These are phyloP conservation scores for Candida qinlingensis DNA, from an alignment of 805 yeast genomes.

Conservation along the genomic window DNA sequence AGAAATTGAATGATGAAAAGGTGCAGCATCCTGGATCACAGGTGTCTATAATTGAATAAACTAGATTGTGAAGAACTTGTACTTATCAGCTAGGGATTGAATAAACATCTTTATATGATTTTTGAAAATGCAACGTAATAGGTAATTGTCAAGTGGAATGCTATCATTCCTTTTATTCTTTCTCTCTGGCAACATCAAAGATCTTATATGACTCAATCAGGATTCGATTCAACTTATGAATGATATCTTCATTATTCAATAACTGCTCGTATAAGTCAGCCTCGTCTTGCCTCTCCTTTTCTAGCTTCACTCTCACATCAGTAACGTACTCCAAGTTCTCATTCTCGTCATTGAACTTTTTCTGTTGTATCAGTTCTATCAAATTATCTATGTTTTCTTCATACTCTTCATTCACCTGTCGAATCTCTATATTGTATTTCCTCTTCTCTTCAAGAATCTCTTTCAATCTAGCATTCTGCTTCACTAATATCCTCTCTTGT, in stretches of 20 bases:
- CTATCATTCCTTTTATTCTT: background rate
- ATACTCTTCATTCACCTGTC: conserved; percentile 11
- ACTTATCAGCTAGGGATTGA: too few relatives aligned
- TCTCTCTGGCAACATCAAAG: conserved; percentile 5
- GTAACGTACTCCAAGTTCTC: conserved; percentile 2
- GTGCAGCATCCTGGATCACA: too few relatives aligned
- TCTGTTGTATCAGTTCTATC: conserved; percentile 6
- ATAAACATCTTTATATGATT: too few relatives aligned
- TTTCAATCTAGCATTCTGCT: conserved; percentile 16
- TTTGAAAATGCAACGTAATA: too few relatives aligned
- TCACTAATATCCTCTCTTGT: conserved; percentile 7
- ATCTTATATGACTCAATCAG: conserved; percentile 8
- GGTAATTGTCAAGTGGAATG: too few relatives aligned
- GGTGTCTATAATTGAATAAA: too few relatives aligned
- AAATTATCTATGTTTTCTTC: conserved; percentile 10
- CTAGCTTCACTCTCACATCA: conserved; percentile 2
- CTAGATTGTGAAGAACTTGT: too few relatives aligned
- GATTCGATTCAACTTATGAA: conserved; percentile 6
- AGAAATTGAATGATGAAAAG: background rate
- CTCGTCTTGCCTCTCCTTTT: conserved; percentile 10
- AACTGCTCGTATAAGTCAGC: conserved; percentile 9
- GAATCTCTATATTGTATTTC: conserved; percentile 7
- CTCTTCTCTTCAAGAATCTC: conserved; percentile 6
- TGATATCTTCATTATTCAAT: conserved; percentile 9
- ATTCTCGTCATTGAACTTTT: conserved; percentile 5